Percentiles rank a stretch among this genome's conserved stretches.
phyloP scores from a whole-genome alignment of 139 green algal genomes.

The Picochlorum costavermella region DNA sequence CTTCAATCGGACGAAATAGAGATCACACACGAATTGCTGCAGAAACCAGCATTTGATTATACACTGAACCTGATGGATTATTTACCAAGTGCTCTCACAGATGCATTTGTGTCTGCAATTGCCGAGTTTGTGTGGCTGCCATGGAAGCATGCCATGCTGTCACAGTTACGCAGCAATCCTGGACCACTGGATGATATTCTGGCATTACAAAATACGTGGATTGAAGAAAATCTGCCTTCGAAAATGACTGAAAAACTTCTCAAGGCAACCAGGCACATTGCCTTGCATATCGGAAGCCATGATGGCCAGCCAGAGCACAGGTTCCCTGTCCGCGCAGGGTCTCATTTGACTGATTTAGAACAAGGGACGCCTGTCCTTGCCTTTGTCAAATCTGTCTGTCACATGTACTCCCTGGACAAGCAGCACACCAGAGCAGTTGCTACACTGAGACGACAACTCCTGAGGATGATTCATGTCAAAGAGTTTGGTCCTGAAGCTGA shows the following conservation, averaged over 20 bases:
- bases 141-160: constrained; percentile 50
- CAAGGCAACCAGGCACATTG: constrained; percentile 19
- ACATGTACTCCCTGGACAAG: constrained; percentile 69
- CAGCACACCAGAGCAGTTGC: constrained; percentile 40
- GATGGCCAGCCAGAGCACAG: constrained; percentile 39
- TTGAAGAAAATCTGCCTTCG: constrained; percentile 32
- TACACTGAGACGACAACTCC: constrained; percentile 69
- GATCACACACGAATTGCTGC: constrained; percentile 15
- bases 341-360: constrained; percentile 60
- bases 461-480: constrained; percentile 65
- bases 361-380: constrained; percentile 72
- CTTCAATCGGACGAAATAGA: constrained; percentile 7
- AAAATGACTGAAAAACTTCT: constrained; percentile 68
- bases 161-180: not conserved
- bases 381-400: constrained; percentile 66
- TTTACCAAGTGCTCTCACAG: constrained; percentile 56
- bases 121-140: constrained; percentile 82
- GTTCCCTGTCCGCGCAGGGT: constrained; percentile 74
- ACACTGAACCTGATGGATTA: constrained; percentile 39
- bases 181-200: constrained; percentile 3
- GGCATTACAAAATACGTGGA: constrained; percentile 35
- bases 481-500: constrained; percentile 70
- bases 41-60: constrained; percentile 22
- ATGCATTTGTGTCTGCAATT: constrained; percentile 52
- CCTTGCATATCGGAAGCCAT: constrained; percentile 24